Conservation (phyloP, 2,329 filamentous ascomycete genomes). For the Penicillium sp. region DNA sequence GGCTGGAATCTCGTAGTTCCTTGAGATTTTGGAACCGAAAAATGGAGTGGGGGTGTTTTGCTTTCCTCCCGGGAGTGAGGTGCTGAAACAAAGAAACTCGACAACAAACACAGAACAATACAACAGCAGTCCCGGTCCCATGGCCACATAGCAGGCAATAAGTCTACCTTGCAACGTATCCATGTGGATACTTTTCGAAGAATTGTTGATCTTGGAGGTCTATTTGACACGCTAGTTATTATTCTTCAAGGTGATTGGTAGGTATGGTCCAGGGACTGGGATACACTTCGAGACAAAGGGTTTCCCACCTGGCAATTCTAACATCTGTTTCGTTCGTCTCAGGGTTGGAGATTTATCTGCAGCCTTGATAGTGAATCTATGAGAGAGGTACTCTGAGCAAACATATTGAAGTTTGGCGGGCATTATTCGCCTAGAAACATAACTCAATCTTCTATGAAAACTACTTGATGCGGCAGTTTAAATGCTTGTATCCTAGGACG, state of each 20-base stretch:
- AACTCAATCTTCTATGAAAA: no score
- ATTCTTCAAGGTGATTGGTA: neutral
- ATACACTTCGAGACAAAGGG: neutral
- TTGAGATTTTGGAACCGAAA: neutral
- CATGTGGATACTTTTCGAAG: neutral
- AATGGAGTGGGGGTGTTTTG: neutral
- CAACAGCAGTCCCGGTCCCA: neutral
- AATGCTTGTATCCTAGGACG: no score
- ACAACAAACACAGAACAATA: neutral
- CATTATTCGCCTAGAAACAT: no score
- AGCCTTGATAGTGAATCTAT: no score
- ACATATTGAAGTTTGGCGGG: no score
- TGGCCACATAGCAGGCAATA: neutral
- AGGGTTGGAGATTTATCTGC: no score
- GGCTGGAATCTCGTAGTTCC: neutral
- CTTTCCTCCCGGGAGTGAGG: neutral
- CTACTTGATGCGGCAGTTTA: no score
- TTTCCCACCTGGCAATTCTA: neutral
- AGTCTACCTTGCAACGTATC: neutral
- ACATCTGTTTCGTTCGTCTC: neutral
- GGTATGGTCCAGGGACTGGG: neutral
- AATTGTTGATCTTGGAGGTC: neutral
- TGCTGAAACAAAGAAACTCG: constrained; percentile 4
- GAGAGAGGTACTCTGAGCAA: no score
- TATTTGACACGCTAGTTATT: neutral